Evolutionary conservation across 495 filamentous ascomycete species (phyloP), one percentile per base, ranked within the genome.

Genomic region (Usnea hakonensis): DNA sequence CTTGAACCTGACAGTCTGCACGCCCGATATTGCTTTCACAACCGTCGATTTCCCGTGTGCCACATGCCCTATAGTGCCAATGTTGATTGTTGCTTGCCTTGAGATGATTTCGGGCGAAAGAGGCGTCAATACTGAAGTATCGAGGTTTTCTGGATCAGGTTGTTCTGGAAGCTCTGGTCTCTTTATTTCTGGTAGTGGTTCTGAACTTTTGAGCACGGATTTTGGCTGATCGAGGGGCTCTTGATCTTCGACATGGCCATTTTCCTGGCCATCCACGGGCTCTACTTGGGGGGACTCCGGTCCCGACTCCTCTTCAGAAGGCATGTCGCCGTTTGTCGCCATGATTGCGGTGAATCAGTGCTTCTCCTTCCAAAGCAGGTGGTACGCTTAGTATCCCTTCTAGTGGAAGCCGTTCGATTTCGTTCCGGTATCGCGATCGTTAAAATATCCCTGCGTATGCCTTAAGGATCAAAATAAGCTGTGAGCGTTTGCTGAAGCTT

Each of bases 1-100:
- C 86, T 98, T 98, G 83, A 98, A 98, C 63, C 94, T 85, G 69
- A 98, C 94, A 17, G 94, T 98, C 81, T 98, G 94, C 33, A 98
- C 94, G 54, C 94, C 95, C 0, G 94, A 97, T 66, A 98, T 97
- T 60, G 94, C 94, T 82, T 98, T 98, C 62, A 98, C 94, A 28
- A 98, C 95, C 19, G 94, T 98, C 46, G 89, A 93, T 75, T 98
- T 97, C 64, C 94, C 91, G 85, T 97, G 93, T 69, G 94, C 95
- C 81, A 97, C 93, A 75, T 97, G 95, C 55, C 94, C 94, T 75
- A 98, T 97, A 40, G 94, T 97, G 65, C 92, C 94, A 69, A 98
- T 97, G 77, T 98, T 98, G 79, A 97, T 96, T 40, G 95, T 98
- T 28, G 94, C 94, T 82, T 98, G 94, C 61, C 95, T 86, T 62